phyloP scores from a whole-genome alignment of 306 rosid genomes.

The Vicia sativa region DNA sequence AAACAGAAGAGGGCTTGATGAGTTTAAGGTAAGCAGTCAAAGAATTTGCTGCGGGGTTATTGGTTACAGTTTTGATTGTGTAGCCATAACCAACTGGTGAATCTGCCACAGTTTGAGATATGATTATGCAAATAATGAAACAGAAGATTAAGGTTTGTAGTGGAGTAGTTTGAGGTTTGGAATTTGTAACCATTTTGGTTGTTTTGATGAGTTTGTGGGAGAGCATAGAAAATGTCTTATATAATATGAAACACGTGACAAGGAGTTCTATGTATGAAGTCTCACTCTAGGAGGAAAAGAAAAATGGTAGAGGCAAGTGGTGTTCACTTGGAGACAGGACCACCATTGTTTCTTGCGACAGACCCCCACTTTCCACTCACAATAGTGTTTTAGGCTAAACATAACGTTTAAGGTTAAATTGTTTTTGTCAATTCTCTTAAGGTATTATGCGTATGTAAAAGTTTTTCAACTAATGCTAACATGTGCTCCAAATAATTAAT shows the following conservation, averaged over 20 bases:
- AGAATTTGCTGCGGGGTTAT: constrained; percentile 31
- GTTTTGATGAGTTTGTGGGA: not conserved
- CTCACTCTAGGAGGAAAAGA: not conserved
- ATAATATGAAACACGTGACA: too few species aligned
- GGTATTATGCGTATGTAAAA: too few species aligned
- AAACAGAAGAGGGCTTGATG: constrained; percentile 53
- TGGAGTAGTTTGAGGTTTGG: not conserved
- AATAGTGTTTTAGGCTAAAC: too few species aligned
- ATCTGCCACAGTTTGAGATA: not conserved
- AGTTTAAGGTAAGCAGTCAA: constrained; percentile 66
- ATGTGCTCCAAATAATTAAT: too few species aligned
- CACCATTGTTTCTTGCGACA: too few species aligned
- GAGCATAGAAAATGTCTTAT: not conserved
- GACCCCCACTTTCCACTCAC: too few species aligned
- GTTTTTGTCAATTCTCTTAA: too few species aligned
- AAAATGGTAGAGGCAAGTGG: not conserved
- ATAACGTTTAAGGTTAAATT: too few species aligned
- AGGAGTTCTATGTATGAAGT: too few species aligned
- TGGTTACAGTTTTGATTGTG: constrained; percentile 39
- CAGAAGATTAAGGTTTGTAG: not conserved
- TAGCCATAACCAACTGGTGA: constrained; percentile 64
- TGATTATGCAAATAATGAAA: constrained; percentile 17
- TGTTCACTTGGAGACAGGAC: not conserved
- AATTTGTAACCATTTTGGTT: not conserved
- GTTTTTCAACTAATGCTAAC: too few species aligned